A percentile compares a stretch with the other conserved stretches of the same genome.
phyloP scores from a whole-genome alignment of 257 asterid species.

The Knoxia roxburghii region DNA sequence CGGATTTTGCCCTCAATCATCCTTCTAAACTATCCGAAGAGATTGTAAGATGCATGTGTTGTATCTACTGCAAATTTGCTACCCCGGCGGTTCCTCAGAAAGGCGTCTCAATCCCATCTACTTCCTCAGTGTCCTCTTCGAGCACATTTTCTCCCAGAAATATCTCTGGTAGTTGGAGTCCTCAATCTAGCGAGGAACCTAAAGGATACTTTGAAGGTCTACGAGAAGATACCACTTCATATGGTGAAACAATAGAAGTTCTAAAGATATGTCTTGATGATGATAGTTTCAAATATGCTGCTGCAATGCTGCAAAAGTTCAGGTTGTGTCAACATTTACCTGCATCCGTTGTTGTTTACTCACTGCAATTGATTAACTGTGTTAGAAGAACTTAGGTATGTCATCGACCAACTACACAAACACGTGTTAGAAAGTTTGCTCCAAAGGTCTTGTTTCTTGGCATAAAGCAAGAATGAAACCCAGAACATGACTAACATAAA shows the following conservation, averaged over 20 bases:
- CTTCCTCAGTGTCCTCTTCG: conserved; percentile 70
- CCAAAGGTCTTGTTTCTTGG: background rate
- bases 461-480: background rate
- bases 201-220: conserved; percentile 32
- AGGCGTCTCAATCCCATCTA: conserved; percentile 59
- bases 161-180: conserved; percentile 77
- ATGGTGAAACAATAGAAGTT: conserved; percentile 49
- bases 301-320: conserved; percentile 70
- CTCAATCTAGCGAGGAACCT: conserved; percentile 50
- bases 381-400: background rate
- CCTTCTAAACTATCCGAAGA: conserved; percentile 76
- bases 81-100: conserved; percentile 30
- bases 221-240: conserved; percentile 44
- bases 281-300: conserved; percentile 59
- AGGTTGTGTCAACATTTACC: conserved; percentile 39
- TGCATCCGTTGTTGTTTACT: background rate
- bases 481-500: background rate
- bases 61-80: conserved; percentile 78
- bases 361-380: background rate
- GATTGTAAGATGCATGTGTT: conserved; percentile 65
- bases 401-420: background rate
- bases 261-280: conserved; percentile 54
- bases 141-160: conserved; percentile 77
- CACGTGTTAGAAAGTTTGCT: background rate
- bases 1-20: conserved; percentile 33